Percentiles rank a stretch among this genome's conserved stretches.
Evolutionary conservation across 177 flowering plant genomes (phyloP).

Genomic region (Vitis hybrid): DNA sequence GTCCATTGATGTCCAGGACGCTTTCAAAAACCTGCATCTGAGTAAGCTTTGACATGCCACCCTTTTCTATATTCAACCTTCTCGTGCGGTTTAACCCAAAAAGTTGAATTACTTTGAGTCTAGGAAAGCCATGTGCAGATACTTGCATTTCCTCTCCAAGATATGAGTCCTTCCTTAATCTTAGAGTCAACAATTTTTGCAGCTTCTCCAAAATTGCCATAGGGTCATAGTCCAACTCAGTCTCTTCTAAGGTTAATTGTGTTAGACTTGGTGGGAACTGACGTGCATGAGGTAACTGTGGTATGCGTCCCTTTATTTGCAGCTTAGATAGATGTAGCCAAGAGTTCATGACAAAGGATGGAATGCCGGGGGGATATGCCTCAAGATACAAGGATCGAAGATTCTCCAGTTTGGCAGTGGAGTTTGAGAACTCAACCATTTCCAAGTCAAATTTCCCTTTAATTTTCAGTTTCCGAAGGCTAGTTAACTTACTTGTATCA

Average conservation of each 20-base stretch:
- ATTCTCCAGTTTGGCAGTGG: too few species aligned
- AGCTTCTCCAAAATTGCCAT: slow-evolving; percentile 17
- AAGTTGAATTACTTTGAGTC: neutral
- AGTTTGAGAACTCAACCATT: too few species aligned
- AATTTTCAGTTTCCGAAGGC: too few species aligned
- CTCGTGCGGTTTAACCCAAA: neutral
- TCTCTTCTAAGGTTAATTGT: neutral
- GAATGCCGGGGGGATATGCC: too few species aligned
- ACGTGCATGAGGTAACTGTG: neutral
- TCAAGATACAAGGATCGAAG: too few species aligned
- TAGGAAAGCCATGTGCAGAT: neutral
- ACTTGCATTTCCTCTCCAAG: neutral
- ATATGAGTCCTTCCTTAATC: neutral
- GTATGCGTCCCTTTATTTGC: slow-evolving; percentile 4
- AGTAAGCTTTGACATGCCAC: slow-evolving; percentile 3
- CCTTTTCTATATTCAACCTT: neutral
- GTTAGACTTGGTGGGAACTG: slow-evolving; percentile 3
- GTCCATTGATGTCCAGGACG: too few species aligned
- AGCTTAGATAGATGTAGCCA: neutral
- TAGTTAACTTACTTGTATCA: too few species aligned
- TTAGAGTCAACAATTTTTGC: neutral
- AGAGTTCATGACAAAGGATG: neutral
- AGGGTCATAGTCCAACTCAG: slow-evolving; percentile 9
- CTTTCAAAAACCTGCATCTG: neutral
- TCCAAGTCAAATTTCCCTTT: too few species aligned